Evolutionary conservation across 2,329 filamentous ascomycete genomes (phyloP).

Genomic region (Triangularia setosa): DNA sequence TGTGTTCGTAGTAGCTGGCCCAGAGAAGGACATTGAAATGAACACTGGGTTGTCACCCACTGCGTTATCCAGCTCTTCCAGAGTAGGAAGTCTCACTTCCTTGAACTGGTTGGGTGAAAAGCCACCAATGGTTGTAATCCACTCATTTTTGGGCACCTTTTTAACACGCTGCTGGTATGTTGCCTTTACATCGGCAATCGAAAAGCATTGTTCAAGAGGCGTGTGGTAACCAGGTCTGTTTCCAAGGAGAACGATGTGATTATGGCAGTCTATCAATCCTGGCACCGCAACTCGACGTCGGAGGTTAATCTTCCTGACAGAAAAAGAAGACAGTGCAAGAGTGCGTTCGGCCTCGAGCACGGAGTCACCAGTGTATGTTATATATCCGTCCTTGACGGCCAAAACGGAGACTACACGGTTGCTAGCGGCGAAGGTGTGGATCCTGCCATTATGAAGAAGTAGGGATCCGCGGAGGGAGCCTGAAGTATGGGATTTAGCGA

Average conservation of each 20-base stretch:
- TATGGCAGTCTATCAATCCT: slow-evolving; percentile 30
- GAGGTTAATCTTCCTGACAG: slow-evolving; percentile 23
- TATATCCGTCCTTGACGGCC: slow-evolving; percentile 24
- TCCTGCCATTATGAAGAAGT: slow-evolving; percentile 28
- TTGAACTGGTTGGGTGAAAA: slow-evolving; percentile 29
- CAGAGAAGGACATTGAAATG: slow-evolving; percentile 24
- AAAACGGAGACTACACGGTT: slow-evolving; percentile 22
- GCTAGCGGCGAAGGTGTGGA: slow-evolving; percentile 26
- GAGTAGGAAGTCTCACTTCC: slow-evolving; percentile 27
- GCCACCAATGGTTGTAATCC: slow-evolving; percentile 31
- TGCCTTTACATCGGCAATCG: slow-evolving; percentile 26
- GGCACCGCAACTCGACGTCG: slow-evolving; percentile 24
- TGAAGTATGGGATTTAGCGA: background rate
- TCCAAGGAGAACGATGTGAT: slow-evolving; percentile 30
- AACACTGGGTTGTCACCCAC: slow-evolving; percentile 26
- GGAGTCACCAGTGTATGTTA: slow-evolving; percentile 28
- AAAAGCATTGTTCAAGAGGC: slow-evolving; percentile 28
- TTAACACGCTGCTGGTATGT: slow-evolving; percentile 18
- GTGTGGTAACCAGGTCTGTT: slow-evolving; percentile 30
- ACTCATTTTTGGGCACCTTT: slow-evolving; percentile 18
- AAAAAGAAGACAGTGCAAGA: slow-evolving; percentile 11
- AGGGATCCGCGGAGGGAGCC: slow-evolving; percentile 20
- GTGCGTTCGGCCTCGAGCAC: slow-evolving; percentile 13
- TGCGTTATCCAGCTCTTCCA: slow-evolving; percentile 28
- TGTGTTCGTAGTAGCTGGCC: slow-evolving; percentile 27